A percentile compares a stretch with the other conserved stretches of the same genome.
Conservation (phyloP, 805 yeast genomes). For the Diddensiella caesifluorescens region DNA sequence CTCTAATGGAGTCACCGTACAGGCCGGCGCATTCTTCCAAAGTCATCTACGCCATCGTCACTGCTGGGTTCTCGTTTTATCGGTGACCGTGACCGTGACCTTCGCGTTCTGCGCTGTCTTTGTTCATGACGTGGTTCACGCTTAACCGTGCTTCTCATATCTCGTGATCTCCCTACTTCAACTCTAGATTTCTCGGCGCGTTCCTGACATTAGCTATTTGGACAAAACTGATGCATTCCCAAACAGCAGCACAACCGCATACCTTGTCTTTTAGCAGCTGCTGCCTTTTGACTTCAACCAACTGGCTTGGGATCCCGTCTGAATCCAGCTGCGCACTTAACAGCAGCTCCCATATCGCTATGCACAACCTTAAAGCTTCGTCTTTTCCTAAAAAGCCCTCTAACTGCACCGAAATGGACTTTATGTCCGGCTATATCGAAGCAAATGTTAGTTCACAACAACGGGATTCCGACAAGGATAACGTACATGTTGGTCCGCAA, state of each 20-base stretch:
- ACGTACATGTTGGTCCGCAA: conserved; percentile 24
- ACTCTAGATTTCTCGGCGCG: too few species aligned
- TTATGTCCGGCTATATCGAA: conserved; percentile 34
- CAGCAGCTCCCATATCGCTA: conserved; percentile 41
- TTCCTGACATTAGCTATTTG: neutral
- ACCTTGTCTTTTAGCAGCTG: conserved; percentile 15
- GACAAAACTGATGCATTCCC: neutral
- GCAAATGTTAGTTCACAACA: neutral
- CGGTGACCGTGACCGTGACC: too few species aligned
- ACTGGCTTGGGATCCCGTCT: conserved; percentile 42
- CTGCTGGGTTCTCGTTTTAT: too few species aligned
- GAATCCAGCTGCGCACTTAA: conserved; percentile 40
- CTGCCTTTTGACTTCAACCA: conserved; percentile 27
- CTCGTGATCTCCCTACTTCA: too few species aligned
- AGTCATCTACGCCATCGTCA: too few species aligned
- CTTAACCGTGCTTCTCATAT: too few species aligned
- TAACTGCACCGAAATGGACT: conserved; percentile 40
- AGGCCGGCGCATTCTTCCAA: too few species aligned
- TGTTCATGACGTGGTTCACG: too few species aligned
- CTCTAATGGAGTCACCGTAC: too few species aligned
- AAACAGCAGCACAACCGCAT: neutral
- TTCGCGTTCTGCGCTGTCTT: too few species aligned
- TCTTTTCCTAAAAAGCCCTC: conserved; percentile 40
- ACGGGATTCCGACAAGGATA: conserved; percentile 6
- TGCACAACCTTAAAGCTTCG: conserved; percentile 38